Evolutionary conservation across 495 filamentous ascomycete genomes (phyloP), one percentile per base, ranked within the genome.

Genomic region (Hypoxylon perforatum): DNA sequence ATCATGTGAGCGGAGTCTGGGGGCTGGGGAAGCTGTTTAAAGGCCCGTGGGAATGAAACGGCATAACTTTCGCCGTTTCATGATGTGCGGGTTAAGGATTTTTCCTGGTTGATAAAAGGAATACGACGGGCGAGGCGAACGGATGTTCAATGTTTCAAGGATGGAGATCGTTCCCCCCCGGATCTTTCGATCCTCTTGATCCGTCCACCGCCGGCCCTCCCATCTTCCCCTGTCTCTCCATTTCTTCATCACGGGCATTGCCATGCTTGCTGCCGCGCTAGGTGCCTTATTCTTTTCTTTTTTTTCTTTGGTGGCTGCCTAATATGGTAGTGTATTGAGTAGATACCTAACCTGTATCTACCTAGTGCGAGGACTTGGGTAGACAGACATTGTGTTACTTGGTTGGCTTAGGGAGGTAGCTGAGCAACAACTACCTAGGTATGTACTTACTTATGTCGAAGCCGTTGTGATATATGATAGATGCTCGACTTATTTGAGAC

Each of bases 401-500:
- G 30, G 7, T 33, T 33, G 30, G 30, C 8, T 41, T 15, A 44
- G 17, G 17, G 6, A 9, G 6, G 21, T 17, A 19, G 3, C 17
- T 44, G 7, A 33, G 30, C 11, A 33, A 10, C 30, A 9, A 33
- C n/a, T n/a, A n/a, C n/a, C n/a, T n/a, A n/a, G n/a, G n/a, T n/a
- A n/a, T n/a, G 7, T 6, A 36, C 6, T 12, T 36, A 36, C 5
- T 42, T 17, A 41, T 38, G 14, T 41, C 38, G 38, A 46, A 15
- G 23, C 17, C 19, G 7, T 36, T 33, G n/a, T 52, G 49, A 22
- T 17, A 38, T 38, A 19, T 30, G 49, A 52, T 22, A 33, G 9
- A 54, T 17, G 49, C 23, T 53, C 23, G 45, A 25, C 36, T 57
- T 47, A 21, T 33, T 60, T 11, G 15, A 46, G 12, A 42, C 14